Conservation (phyloP, 352 stramenopile species). For the Hyaloperonospora brassicae region DNA sequence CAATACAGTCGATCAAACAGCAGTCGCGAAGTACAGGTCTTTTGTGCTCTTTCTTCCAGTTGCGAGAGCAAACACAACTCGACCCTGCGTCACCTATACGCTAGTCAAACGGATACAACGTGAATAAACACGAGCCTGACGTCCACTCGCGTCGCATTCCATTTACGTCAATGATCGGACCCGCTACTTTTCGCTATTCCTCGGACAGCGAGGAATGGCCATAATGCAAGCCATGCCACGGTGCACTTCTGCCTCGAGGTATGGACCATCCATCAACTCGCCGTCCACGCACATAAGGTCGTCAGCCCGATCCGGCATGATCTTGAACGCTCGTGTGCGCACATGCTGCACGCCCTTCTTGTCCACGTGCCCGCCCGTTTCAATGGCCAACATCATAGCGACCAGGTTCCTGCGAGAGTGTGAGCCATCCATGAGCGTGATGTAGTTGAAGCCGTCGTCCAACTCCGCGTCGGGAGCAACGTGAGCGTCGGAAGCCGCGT, state of each 20-base stretch:
- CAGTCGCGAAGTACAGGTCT: no score
- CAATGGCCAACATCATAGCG: constrained; percentile 42
- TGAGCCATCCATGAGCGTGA: constrained; percentile 39
- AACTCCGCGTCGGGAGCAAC: constrained; percentile 39
- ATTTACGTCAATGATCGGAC: not conserved
- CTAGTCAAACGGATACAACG: not conserved
- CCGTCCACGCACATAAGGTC: constrained; percentile 58
- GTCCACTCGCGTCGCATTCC: no score
- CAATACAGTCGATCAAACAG: no score
- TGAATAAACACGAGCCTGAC: not conserved
- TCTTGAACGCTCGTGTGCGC: constrained; percentile 52
- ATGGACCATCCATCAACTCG: constrained; percentile 39
- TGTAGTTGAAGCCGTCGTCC: constrained; percentile 63
- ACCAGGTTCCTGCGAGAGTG: constrained; percentile 31
- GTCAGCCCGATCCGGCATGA: constrained; percentile 29
- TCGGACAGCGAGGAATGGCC: constrained; percentile 20
- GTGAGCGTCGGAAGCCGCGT: constrained; percentile 41
- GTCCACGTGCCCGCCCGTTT: constrained; percentile 41
- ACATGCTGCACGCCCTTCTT: constrained; percentile 36
- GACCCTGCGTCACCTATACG: no score
- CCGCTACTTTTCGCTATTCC: constrained; percentile 5
- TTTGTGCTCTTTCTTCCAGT: no score
- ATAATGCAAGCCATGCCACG: constrained; percentile 50
- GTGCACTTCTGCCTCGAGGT: constrained; percentile 50
- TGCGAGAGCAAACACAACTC: no score